These are phyloP conservation scores for Chimonanthus salicifolius DNA, from an alignment of 164 flowering plant species.

Conservation along the genomic window DNA sequence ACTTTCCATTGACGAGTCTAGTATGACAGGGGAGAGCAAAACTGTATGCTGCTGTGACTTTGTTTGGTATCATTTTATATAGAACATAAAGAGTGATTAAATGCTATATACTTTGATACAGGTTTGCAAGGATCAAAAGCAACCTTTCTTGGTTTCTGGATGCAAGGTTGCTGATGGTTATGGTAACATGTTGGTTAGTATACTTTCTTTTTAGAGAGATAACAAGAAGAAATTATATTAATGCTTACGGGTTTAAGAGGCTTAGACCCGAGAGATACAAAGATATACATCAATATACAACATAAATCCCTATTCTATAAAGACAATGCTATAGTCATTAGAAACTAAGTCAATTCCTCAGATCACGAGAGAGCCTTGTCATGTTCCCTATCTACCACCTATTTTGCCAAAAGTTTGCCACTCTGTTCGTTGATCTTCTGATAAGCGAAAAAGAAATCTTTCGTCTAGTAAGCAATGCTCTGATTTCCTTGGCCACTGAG, in stretches of 20 bases:
- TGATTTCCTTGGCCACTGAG: no score
- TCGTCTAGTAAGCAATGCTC: no score
- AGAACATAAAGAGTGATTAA: not conserved
- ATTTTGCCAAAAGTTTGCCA: no score
- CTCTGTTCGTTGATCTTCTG: no score
- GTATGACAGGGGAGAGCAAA: constrained; percentile 41
- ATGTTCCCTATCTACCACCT: no score
- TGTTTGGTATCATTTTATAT: not conserved
- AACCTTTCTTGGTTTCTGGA: constrained; percentile 40
- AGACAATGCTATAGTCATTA: no score
- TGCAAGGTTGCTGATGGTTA: constrained; percentile 43
- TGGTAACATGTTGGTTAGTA: constrained; percentile 28
- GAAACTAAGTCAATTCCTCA: no score
- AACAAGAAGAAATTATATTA: constrained; percentile 3
- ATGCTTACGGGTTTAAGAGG: constrained; percentile 4
- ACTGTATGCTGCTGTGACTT: constrained; percentile 2
- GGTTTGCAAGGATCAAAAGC: constrained; percentile 8
- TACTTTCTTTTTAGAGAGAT: constrained; percentile 14
- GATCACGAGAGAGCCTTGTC: no score
- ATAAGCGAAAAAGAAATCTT: no score
- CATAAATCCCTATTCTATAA: no score
- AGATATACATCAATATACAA: no score
- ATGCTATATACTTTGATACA: not conserved
- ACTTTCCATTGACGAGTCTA: constrained; percentile 34
- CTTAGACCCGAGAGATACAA: no score